Conservation (phyloP, 140 eudicot species). For the Oenanthe javanica region DNA sequence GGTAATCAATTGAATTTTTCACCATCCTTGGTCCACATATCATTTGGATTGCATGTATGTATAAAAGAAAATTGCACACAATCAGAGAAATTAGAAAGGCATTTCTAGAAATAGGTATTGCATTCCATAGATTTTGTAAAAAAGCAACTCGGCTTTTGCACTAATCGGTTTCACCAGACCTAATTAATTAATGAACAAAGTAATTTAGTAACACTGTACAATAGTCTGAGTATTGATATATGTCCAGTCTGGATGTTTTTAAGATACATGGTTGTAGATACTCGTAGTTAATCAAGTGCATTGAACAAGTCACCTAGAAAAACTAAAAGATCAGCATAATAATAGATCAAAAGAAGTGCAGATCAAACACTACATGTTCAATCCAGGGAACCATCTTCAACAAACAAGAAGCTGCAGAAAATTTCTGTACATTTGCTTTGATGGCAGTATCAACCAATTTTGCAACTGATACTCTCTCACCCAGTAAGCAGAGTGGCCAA, state of each 20-base stretch:
- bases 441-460: not conserved
- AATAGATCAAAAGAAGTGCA: not conserved
- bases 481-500: not conserved
- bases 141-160: not conserved
- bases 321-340: not conserved
- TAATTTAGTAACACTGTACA: not conserved
- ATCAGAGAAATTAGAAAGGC: not conserved
- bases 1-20: too few relatives aligned
- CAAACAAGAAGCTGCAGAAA: not conserved
- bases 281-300: not conserved
- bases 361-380: not conserved
- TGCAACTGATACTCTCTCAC: not conserved
- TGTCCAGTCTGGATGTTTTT: not conserved
- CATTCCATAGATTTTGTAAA: not conserved
- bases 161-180: not conserved
- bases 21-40: too few relatives aligned
- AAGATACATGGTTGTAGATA: not conserved
- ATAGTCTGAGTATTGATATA: not conserved
- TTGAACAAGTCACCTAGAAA: not conserved
- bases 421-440: not conserved
- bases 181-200: not conserved
- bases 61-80: too few relatives aligned
- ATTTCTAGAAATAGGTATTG: not conserved
- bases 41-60: too few relatives aligned
- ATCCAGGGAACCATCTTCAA: not conserved